Evolutionary conservation across 441 rosid genomes (phyloP), one percentile per base, ranked within the genome.

Genomic region (Gossypium laxum): DNA sequence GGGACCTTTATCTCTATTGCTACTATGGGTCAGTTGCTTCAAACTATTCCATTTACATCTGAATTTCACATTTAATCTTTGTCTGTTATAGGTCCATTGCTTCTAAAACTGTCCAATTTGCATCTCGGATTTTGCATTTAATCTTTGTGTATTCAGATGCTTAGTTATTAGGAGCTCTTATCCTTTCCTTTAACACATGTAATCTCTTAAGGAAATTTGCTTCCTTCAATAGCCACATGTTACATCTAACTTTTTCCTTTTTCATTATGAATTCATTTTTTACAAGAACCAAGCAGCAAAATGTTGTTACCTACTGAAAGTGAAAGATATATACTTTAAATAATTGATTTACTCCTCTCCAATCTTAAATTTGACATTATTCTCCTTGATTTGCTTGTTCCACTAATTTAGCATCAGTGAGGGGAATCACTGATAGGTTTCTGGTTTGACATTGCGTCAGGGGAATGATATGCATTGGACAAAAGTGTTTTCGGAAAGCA

Each of bases 381-480:
- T 22, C 65, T 70, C 22, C 65, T 48, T 57, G 28, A 67, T 69
- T 71, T 64, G 70, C 19, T 17, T 47, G 28, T 28, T 59, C 61
- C 32, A 48, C 58, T 59, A 18, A 14, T 30, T 47, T 6, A 12
- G 26, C 17, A 58, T 22, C 73, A 15, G 67, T 32, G 47, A 71
- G 55, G 47, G 47, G 45, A 63, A 59, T 74, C 32, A 38, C 45
- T 81, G 62, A 82, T 63, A 1, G 58, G 57, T 24, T 76, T 82
- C 26, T 11, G 64, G 43, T 69, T 71, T 69, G 73, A 51, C 72
- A 21, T 75, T 34, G 15, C 77, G 78, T 65, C 81, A 94, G 99
- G 78, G 99, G 99, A 72, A 94, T 92, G 96, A 82, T 91, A 76
- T 92, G 95, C 85, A 85, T 91, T 60, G 99, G 99, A 28, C 91